Percentiles rank a stretch among this genome's conserved stretches.
These are phyloP conservation scores for Colletotrichum incanum DNA, from an alignment of 2,329 filamentous ascomycete genomes.

Conservation along the genomic window DNA sequence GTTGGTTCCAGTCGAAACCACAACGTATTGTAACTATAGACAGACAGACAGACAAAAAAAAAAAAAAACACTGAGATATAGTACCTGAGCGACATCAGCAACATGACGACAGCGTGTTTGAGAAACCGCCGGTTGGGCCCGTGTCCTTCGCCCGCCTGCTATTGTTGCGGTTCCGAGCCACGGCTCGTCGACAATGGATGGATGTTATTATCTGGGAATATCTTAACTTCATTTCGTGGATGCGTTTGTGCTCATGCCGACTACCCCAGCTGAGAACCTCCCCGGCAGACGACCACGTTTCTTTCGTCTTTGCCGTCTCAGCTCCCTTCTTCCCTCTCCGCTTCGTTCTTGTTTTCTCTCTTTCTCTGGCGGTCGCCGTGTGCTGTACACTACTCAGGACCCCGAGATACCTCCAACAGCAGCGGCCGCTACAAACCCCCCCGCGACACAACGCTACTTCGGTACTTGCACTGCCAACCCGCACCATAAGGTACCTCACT, in stretches of 20 bases:
- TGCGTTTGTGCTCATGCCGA: neutral
- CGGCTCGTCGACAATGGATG: neutral
- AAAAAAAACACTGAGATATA: neutral
- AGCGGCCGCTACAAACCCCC: neutral
- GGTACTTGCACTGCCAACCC: neutral
- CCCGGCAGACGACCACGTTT: neutral
- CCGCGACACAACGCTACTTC: conserved; percentile 11
- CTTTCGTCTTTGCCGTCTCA: neutral
- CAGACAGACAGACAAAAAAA: neutral
- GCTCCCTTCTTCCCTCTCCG: neutral
- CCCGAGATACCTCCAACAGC: neutral
- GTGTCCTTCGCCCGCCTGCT: neutral
- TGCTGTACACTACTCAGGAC: neutral
- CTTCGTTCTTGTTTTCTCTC: neutral
- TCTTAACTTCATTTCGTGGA: neutral
- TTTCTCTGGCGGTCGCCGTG: no score
- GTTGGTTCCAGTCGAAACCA: no score
- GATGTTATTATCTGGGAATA: neutral
- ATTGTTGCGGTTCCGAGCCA: neutral
- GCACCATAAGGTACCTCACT: conserved; percentile 25
- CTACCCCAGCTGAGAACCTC: neutral
- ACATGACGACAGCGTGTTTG: conserved; percentile 14
- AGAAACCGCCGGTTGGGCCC: conserved; percentile 3
- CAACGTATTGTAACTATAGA: no score
- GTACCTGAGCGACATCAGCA: neutral